phyloP scores from a whole-genome alignment of 2,329 filamentous ascomycete genomes.

The Colletotrichum destructivum region DNA sequence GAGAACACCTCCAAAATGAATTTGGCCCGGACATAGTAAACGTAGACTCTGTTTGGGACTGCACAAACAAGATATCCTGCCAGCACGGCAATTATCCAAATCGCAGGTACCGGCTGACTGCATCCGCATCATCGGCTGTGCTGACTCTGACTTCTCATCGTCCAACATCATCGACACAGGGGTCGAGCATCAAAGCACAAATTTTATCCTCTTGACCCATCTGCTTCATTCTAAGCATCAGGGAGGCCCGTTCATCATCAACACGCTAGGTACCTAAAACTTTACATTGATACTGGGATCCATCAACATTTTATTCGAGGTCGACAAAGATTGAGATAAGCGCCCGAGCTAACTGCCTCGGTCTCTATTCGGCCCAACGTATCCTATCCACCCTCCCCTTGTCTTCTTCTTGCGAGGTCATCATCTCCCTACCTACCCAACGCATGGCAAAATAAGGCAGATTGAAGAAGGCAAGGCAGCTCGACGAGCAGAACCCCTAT shows the following conservation, averaged over 20 bases:
- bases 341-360: neutral
- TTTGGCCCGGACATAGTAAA: conserved; percentile 3
- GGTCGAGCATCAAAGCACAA: conserved; percentile 18
- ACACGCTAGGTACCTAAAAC: neutral
- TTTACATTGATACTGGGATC: neutral
- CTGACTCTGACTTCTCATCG: neutral
- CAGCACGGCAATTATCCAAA: neutral
- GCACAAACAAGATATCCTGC: too few species aligned
- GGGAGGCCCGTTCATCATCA: conserved; percentile 11
- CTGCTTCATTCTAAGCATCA: neutral
- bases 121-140: neutral
- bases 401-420: conserved; percentile 8
- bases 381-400: conserved; percentile 5
- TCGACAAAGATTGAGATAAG: conserved; percentile 23
- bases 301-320: neutral
- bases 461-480: neutral
- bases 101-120: neutral
- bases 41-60: neutral
- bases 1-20: conserved; percentile 3
- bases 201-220: neutral
- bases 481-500: conserved; percentile 4
- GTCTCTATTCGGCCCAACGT: conserved; percentile 5
- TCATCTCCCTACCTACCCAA: conserved; percentile 1
- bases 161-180: conserved; percentile 30
- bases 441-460: conserved; percentile 6